These are phyloP conservation scores for Elongisporangium senticosum DNA, from an alignment of 352 stramenopile genomes.

Conservation along the genomic window DNA sequence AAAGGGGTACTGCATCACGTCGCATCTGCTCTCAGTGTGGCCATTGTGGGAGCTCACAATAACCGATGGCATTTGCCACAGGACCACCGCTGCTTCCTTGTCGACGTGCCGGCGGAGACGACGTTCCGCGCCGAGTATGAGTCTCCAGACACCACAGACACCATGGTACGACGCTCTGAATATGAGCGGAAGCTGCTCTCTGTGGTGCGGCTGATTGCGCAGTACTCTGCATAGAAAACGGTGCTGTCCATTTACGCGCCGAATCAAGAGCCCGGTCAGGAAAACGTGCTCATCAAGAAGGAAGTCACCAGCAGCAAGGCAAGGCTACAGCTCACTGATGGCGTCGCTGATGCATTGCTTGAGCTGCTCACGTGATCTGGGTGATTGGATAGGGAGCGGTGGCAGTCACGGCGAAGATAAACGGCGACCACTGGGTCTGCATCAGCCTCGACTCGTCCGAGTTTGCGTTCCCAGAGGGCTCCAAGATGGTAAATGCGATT, in stretches of 20 bases:
- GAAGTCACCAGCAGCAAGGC: slow-evolving; percentile 56
- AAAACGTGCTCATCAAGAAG: slow-evolving; percentile 53
- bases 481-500: slow-evolving; percentile 46
- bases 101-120: slow-evolving; percentile 71
- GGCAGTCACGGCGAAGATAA: slow-evolving; percentile 54
- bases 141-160: slow-evolving; percentile 77
- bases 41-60: not conserved
- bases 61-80: slow-evolving; percentile 8
- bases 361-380: not conserved
- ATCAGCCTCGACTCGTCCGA: slow-evolving; percentile 64
- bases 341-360: slow-evolving; percentile 6
- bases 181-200: not conserved
- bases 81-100: slow-evolving; percentile 73
- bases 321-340: not conserved
- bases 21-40: not conserved
- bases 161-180: slow-evolving; percentile 30
- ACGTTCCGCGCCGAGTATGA: slow-evolving; percentile 78
- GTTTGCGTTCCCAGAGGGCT: slow-evolving; percentile 44
- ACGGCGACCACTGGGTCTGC: slow-evolving; percentile 74
- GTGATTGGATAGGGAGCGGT: slow-evolving; percentile 36
- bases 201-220: not conserved
- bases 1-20: slow-evolving; percentile 30
- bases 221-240: slow-evolving; percentile 36
- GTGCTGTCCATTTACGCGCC: slow-evolving; percentile 55
- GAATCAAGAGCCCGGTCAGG: slow-evolving; percentile 23